Evolutionary conservation across 257 asterid species (phyloP), one percentile per base, ranked within the genome.

Genomic region (Nicotiana benthamiana): DNA sequence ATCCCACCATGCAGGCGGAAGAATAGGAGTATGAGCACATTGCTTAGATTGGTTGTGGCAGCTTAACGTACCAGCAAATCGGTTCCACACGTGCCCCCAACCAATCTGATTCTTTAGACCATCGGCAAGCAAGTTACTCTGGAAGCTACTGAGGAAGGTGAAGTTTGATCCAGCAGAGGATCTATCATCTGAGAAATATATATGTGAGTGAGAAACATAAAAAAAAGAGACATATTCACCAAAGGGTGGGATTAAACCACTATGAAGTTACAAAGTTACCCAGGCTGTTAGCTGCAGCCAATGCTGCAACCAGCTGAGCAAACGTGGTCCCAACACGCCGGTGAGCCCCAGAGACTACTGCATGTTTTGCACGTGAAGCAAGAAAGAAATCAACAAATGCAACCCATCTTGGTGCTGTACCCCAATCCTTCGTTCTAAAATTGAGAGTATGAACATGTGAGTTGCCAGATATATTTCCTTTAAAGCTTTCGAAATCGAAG

Each of bases 321-420:
- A 90, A 93, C 10, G 98, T 93, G 61, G 98, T 95, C 67, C 99
- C 98, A 57, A 95, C 97, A 61, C 97, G 99, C 81, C 95, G 87
- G 85, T 92, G 96, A 63, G 99, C 99, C 76, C 98, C 99, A 9
- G 99, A 87, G 57, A 95, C 72, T 32, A 93, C 92, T 26, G 93
- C 95, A 79, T 92, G 92, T 81, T 90, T 94, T 53, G 95, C 94
- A 8, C 94, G 94, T 32, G 99, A 86, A 28, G 99, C 97, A 2
- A 96, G 97, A 74, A 96, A 96, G 90, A 96, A 96, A 86, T 96
- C 99, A 22, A 94, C 97, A 82, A 96, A 92, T 66, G 99, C 99
- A 75, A 91, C 99, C 99, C 99, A 96, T 87, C 98, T 90, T 43
- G 99, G 99, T 32, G 97, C 98, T 67, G 98, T 94, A 7, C 99